Evolutionary conservation across 345 rosid species (phyloP).

Genomic region (Brassica carinata): DNA sequence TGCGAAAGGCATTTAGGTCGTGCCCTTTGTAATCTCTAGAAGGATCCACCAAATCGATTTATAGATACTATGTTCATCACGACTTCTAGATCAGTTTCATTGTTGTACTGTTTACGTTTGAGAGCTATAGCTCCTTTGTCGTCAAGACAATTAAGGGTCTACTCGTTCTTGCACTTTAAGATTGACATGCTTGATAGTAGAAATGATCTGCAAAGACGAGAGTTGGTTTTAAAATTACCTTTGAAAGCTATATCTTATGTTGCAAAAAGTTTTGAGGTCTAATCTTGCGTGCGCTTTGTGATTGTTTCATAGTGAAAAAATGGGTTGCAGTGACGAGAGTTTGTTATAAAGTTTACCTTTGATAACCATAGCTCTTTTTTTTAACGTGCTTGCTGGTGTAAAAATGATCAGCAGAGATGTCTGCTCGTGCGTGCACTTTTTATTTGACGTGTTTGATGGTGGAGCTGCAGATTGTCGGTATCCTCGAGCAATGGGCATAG

Average conservation of each 20-base stretch:
- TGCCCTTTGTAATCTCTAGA: too few relatives aligned
- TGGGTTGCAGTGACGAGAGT: background rate
- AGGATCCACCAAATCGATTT: too few relatives aligned
- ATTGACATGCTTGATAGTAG: background rate
- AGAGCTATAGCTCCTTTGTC: background rate
- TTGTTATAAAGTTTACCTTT: background rate
- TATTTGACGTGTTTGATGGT: background rate
- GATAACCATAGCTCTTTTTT: background rate
- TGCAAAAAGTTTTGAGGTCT: background rate
- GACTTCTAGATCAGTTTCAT: background rate
- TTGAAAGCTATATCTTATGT: background rate
- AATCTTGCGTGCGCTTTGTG: background rate
- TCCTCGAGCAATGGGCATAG: constrained; percentile 48
- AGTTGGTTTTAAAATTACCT: background rate
- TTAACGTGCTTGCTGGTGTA: background rate
- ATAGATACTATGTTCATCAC: background rate
- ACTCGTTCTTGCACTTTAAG: background rate
- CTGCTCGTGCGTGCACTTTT: background rate
- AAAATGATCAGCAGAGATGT: background rate
- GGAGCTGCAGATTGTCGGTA: constrained; percentile 46
- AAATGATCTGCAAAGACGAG: background rate
- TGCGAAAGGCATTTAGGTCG: too few relatives aligned
- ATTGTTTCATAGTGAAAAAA: background rate
- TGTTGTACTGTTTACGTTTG: background rate
- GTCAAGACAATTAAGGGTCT: background rate